Conservation (phyloP, 2,329 filamentous ascomycete species). For the Fusarium sp. region DNA sequence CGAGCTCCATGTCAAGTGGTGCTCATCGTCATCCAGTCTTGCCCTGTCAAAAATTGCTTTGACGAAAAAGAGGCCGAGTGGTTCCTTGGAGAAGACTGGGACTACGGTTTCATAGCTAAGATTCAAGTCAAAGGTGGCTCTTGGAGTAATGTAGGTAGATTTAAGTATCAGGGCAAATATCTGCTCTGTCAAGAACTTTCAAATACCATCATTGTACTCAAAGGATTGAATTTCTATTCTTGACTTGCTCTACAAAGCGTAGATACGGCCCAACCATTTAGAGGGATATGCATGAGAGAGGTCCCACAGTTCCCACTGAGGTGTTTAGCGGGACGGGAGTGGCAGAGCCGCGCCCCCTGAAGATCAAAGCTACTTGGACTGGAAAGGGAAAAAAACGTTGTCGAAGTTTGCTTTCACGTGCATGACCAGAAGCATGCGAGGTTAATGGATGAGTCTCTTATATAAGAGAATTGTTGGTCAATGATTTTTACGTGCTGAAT, state of each 20-base stretch:
- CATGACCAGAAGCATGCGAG: background rate
- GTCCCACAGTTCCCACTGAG: slow-evolving; percentile 1
- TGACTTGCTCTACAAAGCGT: background rate
- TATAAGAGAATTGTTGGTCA: background rate
- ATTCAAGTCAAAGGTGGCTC: too few relatives aligned
- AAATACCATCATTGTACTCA: background rate
- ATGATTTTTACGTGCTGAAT: too few relatives aligned
- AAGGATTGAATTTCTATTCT: slow-evolving; percentile 1
- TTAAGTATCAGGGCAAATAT: background rate
- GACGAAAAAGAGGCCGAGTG: slow-evolving; percentile 3
- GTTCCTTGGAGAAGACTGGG: background rate
- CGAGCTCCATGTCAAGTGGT: slow-evolving; percentile 25
- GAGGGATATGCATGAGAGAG: slow-evolving; percentile 3
- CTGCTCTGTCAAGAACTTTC: background rate
- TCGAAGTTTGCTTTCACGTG: background rate
- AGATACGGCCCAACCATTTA: background rate
- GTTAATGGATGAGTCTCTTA: background rate
- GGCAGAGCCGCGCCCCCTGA: slow-evolving; percentile 36
- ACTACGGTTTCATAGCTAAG: background rate
- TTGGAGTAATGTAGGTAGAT: background rate
- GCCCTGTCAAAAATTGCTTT: background rate
- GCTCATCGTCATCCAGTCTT: slow-evolving; percentile 29
- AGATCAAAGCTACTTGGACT: slow-evolving; percentile 22
- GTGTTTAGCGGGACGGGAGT: slow-evolving; percentile 36
- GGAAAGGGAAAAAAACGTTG: background rate